Evolutionary conservation across 2,329 filamentous ascomycete genomes (phyloP), one percentile per base, ranked within the genome.

Genomic region (Cylindrodendrum hubeiense): DNA sequence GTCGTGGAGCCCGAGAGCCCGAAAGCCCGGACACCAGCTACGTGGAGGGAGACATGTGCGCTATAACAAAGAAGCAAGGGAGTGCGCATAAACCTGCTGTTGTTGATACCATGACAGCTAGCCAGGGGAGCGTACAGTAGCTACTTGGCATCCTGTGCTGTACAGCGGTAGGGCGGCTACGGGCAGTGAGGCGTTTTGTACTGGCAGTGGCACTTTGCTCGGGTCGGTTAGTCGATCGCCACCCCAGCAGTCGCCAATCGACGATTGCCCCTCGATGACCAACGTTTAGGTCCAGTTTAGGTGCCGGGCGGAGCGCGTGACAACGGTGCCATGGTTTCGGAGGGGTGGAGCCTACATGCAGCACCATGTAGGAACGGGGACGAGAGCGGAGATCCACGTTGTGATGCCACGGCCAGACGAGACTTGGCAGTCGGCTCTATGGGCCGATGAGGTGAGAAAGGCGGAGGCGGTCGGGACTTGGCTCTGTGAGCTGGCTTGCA

Each of bases 351-450:
- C 52, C 34, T 19, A 43, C 30, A 47, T 63, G 59, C 59, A 59
- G 49, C 54, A 49, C 57, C 67, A 64, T 67, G 66, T 67, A 66
- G 55, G 62, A 67, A 62, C 54, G 34, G 37, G 60, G 60, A 43
- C 60, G 65, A 60, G 50, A 30, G 49, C 50, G 60, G 54, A 50
- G 56, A 71, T 74, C 63, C 55, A 65, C 65, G 65, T 68, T 72
- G 65, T 37, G 34, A 65, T 70, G 62, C 57, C 65, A 61, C 61
- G 60, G 43, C 46, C 21, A 49, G 64, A 26, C 43, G 28, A 64
- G 68, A 67, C 71, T 74, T 74, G 70, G 71, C 71, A 60, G 46
- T 52, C 68, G 71, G 71, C 43, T 71, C 60, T 51, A 67, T 74
- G 65, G 67, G 68, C 71, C 70, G 71, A 67, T 64, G 70, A 55